Conservation (phyloP, 2,329 filamentous ascomycete species). For the Penicillium thymicola region DNA sequence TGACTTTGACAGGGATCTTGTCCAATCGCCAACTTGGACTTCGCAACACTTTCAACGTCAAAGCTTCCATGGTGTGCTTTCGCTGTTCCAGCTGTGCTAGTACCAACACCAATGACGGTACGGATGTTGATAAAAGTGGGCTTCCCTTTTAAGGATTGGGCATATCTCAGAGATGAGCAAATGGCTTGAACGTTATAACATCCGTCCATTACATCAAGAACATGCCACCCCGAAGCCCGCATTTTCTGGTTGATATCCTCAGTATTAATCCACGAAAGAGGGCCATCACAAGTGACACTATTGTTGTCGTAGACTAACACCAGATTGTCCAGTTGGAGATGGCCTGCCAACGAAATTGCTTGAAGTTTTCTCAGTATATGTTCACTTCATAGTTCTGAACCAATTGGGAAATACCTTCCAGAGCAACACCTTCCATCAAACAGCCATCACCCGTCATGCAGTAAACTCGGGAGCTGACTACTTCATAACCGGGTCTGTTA, state of each 20-base stretch:
- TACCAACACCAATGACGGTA: conserved; percentile 53
- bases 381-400: neutral
- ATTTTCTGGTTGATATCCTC: conserved; percentile 56
- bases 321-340: conserved; percentile 52
- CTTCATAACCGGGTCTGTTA: conserved; percentile 46
- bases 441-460: conserved; percentile 57
- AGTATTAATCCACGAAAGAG: conserved; percentile 50
- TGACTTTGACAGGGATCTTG: conserved; percentile 2
- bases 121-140: conserved; percentile 55
- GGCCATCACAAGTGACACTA: conserved; percentile 55
- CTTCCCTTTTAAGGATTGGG: conserved; percentile 42
- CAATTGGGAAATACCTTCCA: conserved; percentile 35
- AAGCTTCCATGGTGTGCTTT: conserved; percentile 20
- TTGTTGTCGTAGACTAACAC: conserved; percentile 58
- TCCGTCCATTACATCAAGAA: conserved; percentile 51
- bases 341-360: conserved; percentile 52
- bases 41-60: conserved; percentile 7
- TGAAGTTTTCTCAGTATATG: neutral
- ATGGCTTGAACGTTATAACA: conserved; percentile 47
- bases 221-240: conserved; percentile 53
- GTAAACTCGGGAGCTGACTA: conserved; percentile 50
- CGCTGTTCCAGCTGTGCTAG: conserved; percentile 29
- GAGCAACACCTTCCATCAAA: conserved; percentile 53
- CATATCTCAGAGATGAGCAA: conserved; percentile 44
- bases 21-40: neutral